A percentile compares a stretch with the other conserved stretches of the same genome.
phyloP scores from a whole-genome alignment of 2,329 filamentous ascomycete species.

The Aspergillus fischeri region DNA sequence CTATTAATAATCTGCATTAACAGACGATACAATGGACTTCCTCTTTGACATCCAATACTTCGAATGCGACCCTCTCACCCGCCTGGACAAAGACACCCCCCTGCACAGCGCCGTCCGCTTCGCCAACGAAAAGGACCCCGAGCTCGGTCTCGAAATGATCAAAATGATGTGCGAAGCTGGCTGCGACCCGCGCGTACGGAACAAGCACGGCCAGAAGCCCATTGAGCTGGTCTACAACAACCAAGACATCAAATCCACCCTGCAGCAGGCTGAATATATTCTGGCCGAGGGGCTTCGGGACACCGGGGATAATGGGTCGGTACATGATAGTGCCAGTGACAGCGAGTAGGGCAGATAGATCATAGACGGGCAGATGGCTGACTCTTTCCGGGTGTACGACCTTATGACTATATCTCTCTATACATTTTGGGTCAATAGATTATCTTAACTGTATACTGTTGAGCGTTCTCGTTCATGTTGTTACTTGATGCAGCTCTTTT shows the following conservation, averaged over 20 bases:
- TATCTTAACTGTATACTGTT: neutral
- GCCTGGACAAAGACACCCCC: constrained; percentile 44
- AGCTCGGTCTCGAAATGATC: constrained; percentile 43
- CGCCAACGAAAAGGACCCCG: constrained; percentile 44
- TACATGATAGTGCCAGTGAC: constrained; percentile 39
- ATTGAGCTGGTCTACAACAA: constrained; percentile 43
- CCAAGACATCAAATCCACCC: constrained; percentile 36
- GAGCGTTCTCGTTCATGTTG: neutral
- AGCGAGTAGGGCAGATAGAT: constrained; percentile 28
- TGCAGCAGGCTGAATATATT: constrained; percentile 46
- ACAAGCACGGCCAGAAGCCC: constrained; percentile 46
- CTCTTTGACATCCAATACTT: constrained; percentile 47
- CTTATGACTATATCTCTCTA: constrained; percentile 11
- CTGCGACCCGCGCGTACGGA: constrained; percentile 45
- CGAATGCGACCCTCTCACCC: constrained; percentile 46
- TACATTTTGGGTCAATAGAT: constrained; percentile 1
- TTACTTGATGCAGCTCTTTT: neutral
- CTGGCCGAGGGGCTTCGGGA: constrained; percentile 42
- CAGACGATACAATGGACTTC: constrained; percentile 46
- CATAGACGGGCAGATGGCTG: neutral
- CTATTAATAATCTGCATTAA: neutral
- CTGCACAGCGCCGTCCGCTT: constrained; percentile 44
- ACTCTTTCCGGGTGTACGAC: constrained; percentile 15
- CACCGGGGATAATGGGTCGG: constrained; percentile 32
- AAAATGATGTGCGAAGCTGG: constrained; percentile 49